Percentiles rank a stretch among this genome's conserved stretches.
Conservation (phyloP, 1,284 basidiomycete genomes). For the Fomes fomentarius region DNA sequence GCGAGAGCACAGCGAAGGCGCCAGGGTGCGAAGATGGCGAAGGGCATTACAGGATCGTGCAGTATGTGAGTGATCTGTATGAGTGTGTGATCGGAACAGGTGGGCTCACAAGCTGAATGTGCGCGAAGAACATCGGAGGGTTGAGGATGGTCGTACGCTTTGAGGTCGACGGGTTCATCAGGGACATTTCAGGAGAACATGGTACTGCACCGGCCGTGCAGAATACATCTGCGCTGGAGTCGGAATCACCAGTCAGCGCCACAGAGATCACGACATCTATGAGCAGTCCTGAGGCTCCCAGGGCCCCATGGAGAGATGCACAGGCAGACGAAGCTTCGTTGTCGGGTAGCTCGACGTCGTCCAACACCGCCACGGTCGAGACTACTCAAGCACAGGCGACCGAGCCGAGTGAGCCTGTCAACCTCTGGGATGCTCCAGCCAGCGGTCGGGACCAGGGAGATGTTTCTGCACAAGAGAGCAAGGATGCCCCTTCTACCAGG, state of each 20-base stretch:
- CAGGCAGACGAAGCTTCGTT: too few relatives aligned
- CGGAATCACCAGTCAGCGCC: background rate
- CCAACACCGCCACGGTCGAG: too few relatives aligned
- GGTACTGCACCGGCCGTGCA: background rate
- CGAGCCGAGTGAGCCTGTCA: too few relatives aligned
- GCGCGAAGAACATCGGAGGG: constrained; percentile 31
- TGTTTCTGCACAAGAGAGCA: constrained; percentile 11
- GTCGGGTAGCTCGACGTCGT: too few relatives aligned
- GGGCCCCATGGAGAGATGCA: too few relatives aligned
- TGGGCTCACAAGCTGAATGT: background rate
- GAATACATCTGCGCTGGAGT: background rate
- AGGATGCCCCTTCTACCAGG: constrained; percentile 27
- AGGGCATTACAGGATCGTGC: constrained; percentile 15
- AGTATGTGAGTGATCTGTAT: constrained; percentile 14
- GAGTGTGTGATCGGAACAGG: background rate
- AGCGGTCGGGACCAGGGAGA: constrained; percentile 25
- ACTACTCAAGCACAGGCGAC: too few relatives aligned
- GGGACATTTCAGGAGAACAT: background rate
- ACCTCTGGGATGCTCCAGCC: too few relatives aligned
- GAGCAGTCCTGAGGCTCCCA: too few relatives aligned
- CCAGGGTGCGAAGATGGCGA: constrained; percentile 8
- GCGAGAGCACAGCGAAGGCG: background rate
- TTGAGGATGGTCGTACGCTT: constrained; percentile 36
- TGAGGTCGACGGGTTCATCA: constrained; percentile 36
- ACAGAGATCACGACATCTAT: too few relatives aligned